Percentiles rank a stretch among this genome's conserved stretches.
phyloP scores from a whole-genome alignment of 306 rosid species.

The Spatholobus suberectus region DNA sequence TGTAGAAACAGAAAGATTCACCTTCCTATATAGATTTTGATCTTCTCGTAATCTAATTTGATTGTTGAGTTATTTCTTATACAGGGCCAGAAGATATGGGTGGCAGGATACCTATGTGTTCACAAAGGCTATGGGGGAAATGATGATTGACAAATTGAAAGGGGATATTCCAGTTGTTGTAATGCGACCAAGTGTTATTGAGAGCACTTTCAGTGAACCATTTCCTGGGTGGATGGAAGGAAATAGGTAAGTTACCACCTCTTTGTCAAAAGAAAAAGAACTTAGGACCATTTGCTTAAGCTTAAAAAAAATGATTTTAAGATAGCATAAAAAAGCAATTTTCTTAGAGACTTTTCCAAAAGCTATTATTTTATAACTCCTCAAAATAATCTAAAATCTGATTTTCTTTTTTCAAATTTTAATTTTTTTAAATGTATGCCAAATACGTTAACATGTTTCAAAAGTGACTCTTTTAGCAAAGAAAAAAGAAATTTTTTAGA shows the following conservation, averaged over 20 bases:
- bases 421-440: background rate
- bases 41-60: slow-evolving; percentile 26
- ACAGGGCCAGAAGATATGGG: slow-evolving; percentile 81
- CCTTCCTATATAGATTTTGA: background rate
- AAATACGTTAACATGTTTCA: background rate
- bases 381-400: background rate
- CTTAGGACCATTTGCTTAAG: background rate
- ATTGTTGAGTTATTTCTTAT: background rate
- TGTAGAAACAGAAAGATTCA: background rate
- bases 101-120: slow-evolving; percentile 99
- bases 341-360: background rate
- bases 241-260: slow-evolving; percentile 62
- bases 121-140: slow-evolving; percentile 99
- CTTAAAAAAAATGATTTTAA: background rate
- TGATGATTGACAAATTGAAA: slow-evolving; percentile 84
- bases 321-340: background rate
- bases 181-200: slow-evolving; percentile 93
- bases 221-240: slow-evolving; percentile 99
- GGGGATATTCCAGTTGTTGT: slow-evolving; percentile 85
- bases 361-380: background rate
- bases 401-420: background rate
- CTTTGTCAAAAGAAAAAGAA: background rate
- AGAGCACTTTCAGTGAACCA: slow-evolving; percentile 89
- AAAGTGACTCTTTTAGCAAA: background rate
- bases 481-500: background rate